Evolutionary conservation across 352 stramenopile species (phyloP).

Genomic region (Globisporangium emineosum): DNA sequence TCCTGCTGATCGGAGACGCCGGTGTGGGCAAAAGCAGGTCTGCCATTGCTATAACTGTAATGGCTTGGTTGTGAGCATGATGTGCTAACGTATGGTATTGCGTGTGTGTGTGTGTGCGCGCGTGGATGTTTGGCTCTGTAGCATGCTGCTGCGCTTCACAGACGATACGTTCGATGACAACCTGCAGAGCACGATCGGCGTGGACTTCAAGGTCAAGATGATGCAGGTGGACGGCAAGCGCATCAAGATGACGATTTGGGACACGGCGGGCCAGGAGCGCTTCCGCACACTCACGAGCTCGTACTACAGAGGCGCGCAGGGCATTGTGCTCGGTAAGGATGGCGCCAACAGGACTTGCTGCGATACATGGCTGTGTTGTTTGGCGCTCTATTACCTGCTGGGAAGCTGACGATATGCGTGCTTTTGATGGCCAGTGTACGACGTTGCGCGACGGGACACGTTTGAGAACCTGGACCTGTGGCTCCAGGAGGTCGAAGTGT

Average conservation of each 20-base stretch:
- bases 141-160: slow-evolving; percentile 97
- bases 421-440: slow-evolving; percentile 80
- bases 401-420: neutral
- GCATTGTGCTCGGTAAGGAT: slow-evolving; percentile 92
- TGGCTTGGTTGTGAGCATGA: slow-evolving; percentile 1
- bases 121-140: slow-evolving; percentile 20
- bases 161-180: slow-evolving; percentile 98
- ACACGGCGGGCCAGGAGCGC: slow-evolving; percentile 97
- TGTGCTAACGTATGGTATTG: neutral
- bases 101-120: neutral
- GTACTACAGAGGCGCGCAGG: slow-evolving; percentile 97
- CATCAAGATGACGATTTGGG: slow-evolving; percentile 99
- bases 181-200: slow-evolving; percentile 97
- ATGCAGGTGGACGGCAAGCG: slow-evolving; percentile 94
- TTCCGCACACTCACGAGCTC: slow-evolving; percentile 97
- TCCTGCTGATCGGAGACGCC: slow-evolving; percentile 97
- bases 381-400: no score
- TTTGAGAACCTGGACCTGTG: slow-evolving; percentile 98
- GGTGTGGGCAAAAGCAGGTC: slow-evolving; percentile 97
- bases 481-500: slow-evolving; percentile 98
- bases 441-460: slow-evolving; percentile 95
- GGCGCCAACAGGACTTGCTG: neutral
- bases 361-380: neutral
- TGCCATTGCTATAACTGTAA: neutral
- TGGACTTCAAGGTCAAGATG: slow-evolving; percentile 98